Percentiles rank a stretch among this genome's conserved stretches.
These are phyloP conservation scores for Phytophthora capsici DNA, from an alignment of 352 stramenopile species.

Conservation along the genomic window DNA sequence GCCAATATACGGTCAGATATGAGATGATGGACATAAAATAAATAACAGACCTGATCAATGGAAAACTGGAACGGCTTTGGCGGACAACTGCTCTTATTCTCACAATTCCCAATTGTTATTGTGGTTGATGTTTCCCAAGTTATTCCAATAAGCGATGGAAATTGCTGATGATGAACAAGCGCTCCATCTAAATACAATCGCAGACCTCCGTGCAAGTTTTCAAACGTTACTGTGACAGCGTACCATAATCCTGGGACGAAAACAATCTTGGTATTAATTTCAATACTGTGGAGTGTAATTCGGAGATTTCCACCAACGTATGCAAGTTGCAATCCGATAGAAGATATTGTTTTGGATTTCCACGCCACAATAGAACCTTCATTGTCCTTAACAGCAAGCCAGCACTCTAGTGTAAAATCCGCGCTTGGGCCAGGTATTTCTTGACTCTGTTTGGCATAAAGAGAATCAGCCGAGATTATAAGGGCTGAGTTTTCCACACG, in stretches of 20 bases:
- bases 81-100: slow-evolving; percentile 33
- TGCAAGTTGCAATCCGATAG: slow-evolving; percentile 16
- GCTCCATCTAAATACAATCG: slow-evolving; percentile 23
- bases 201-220: slow-evolving; percentile 13
- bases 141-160: slow-evolving; percentile 7
- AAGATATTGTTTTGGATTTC: slow-evolving; percentile 4
- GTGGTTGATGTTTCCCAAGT: slow-evolving; percentile 19
- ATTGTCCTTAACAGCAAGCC: slow-evolving; percentile 18
- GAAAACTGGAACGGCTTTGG: slow-evolving; percentile 47
- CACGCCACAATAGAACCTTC: slow-evolving; percentile 29
- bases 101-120: slow-evolving; percentile 56
- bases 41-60: slow-evolving; percentile 53
- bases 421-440: neutral
- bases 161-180: slow-evolving; percentile 9
- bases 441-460: slow-evolving; percentile 12
- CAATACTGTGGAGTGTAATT: slow-evolving; percentile 22
- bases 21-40: neutral
- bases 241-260: slow-evolving; percentile 21
- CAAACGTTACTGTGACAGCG: slow-evolving; percentile 27
- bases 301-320: slow-evolving; percentile 16
- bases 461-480: slow-evolving; percentile 17
- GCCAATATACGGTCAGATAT: neutral
- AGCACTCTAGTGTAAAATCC: slow-evolving; percentile 32
- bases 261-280: slow-evolving; percentile 17
- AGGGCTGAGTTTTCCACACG: slow-evolving; percentile 13